Evolutionary conservation across 495 filamentous ascomycete genomes (phyloP).

Genomic region (Podospora fimiseda): DNA sequence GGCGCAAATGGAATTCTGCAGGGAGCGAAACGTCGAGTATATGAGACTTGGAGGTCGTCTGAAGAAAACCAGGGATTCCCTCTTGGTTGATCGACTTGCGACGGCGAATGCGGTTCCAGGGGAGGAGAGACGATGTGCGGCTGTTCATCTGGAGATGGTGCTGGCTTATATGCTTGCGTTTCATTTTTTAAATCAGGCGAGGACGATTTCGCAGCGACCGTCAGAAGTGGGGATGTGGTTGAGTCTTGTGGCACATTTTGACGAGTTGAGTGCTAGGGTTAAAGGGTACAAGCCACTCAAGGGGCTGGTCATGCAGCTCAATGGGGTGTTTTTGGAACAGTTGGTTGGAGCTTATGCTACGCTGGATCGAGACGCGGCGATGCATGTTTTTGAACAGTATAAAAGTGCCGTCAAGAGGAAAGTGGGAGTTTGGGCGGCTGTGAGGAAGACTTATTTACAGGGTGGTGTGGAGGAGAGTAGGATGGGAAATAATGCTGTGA

Average conservation of each 20-base stretch:
- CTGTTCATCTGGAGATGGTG: conserved; percentile 37
- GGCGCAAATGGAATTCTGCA: conserved; percentile 17
- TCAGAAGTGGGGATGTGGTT: conserved; percentile 22
- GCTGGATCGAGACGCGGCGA: conserved; percentile 17
- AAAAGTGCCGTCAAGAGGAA: conserved; percentile 12
- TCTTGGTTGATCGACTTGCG: conserved; percentile 22
- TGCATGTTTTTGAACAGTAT: conserved; percentile 11
- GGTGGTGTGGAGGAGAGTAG: not conserved
- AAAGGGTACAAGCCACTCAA: conserved; percentile 19
- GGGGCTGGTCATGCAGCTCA: conserved; percentile 28
- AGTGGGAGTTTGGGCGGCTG: conserved; percentile 22
- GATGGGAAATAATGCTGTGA: not conserved
- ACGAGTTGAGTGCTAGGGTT: conserved; percentile 23
- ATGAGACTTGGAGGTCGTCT: conserved; percentile 31
- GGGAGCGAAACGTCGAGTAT: conserved; percentile 21
- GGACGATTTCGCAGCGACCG: conserved; percentile 18
- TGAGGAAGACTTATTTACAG: not conserved
- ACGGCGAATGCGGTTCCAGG: conserved; percentile 7
- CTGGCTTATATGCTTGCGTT: conserved; percentile 38
- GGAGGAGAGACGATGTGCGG: conserved; percentile 25
- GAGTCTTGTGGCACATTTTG: conserved; percentile 27
- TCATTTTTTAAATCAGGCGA: conserved; percentile 21
- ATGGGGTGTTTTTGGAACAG: conserved; percentile 34
- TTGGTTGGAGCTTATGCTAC: conserved; percentile 21
- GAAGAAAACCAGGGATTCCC: conserved; percentile 41